Conservation (phyloP, 352 stramenopile species). For the Phytophthora melonis region DNA sequence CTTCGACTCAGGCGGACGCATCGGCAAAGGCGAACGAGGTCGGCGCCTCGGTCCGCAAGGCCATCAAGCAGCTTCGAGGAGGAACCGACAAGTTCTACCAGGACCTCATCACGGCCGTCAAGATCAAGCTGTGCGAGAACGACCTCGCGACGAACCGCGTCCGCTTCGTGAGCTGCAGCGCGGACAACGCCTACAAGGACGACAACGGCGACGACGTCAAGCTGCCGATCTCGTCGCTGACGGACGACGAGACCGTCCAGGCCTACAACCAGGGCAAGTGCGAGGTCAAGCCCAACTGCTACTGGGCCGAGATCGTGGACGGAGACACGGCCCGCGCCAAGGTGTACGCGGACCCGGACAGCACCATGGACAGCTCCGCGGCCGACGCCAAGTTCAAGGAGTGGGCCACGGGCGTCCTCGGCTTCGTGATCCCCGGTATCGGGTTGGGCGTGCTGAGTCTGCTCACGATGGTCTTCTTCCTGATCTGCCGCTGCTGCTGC, state of each 20-base stretch:
- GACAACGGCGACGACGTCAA: constrained; percentile 44
- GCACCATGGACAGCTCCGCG: constrained; percentile 40
- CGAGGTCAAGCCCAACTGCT: constrained; percentile 75
- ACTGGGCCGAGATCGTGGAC: constrained; percentile 56
- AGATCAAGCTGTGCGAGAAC: constrained; percentile 63
- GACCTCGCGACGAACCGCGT: constrained; percentile 31
- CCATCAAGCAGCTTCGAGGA: constrained; percentile 70
- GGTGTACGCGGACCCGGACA: constrained; percentile 40
- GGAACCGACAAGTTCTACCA: constrained; percentile 70
- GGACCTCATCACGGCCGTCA: constrained; percentile 62
- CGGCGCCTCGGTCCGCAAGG: constrained; percentile 58
- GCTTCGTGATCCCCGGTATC: constrained; percentile 67
- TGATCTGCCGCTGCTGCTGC: constrained; percentile 83
- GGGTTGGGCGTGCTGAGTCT: constrained; percentile 66
- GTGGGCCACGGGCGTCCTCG: constrained; percentile 59
- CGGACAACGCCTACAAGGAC: constrained; percentile 53
- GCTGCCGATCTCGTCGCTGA: constrained; percentile 25
- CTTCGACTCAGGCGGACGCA: constrained; percentile 29
- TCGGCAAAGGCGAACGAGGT: constrained; percentile 56
- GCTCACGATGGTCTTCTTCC: constrained; percentile 76
- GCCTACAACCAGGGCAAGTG: constrained; percentile 49
- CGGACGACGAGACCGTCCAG: constrained; percentile 35
- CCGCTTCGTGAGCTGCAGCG: constrained; percentile 46
- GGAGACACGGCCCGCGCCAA: constrained; percentile 43
- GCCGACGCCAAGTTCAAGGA: constrained; percentile 49